Evolutionary conservation across 805 yeast genomes (phyloP).

Genomic region (Yamadazyma ubonensis): DNA sequence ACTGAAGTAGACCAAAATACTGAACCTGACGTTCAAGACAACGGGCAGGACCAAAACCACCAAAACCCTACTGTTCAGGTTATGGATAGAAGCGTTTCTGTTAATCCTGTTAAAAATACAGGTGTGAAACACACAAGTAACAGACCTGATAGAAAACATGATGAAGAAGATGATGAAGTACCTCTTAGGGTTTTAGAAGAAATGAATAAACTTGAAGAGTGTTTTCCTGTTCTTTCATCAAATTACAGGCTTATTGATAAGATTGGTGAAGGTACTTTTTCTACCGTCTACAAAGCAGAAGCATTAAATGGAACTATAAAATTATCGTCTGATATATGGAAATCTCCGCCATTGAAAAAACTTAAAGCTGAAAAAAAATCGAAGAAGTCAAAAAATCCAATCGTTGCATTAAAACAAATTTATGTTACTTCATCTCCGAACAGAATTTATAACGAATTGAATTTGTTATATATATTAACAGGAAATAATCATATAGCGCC

Average conservation of each 20-base stretch:
- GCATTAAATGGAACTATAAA: constrained; percentile 44
- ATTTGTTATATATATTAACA: constrained; percentile 64
- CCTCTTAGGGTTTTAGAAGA: constrained; percentile 56
- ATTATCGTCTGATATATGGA: constrained; percentile 43
- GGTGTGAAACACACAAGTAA: too few species aligned
- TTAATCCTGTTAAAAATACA: too few species aligned
- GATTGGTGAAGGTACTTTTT: constrained; percentile 67
- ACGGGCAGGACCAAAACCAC: too few species aligned
- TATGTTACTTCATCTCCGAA: constrained; percentile 95
- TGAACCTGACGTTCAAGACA: too few species aligned
- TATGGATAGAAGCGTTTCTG: too few species aligned
- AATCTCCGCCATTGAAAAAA: constrained; percentile 43
- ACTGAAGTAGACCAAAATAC: constrained; percentile 4
- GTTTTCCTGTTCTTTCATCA: constrained; percentile 53
- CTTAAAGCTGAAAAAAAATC: constrained; percentile 9
- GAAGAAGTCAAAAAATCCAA: constrained; percentile 34
- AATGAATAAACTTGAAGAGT: constrained; percentile 50
- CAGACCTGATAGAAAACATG: neutral
- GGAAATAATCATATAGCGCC: constrained; percentile 83
- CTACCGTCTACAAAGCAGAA: constrained; percentile 61
- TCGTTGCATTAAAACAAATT: constrained; percentile 88
- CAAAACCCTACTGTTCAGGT: too few species aligned
- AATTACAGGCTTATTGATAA: constrained; percentile 54
- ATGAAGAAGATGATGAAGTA: constrained; percentile 45
- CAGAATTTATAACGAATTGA: constrained; percentile 85